phyloP scores from a whole-genome alignment of 805 yeast species.

The Zygotorulaspora danielsina region DNA sequence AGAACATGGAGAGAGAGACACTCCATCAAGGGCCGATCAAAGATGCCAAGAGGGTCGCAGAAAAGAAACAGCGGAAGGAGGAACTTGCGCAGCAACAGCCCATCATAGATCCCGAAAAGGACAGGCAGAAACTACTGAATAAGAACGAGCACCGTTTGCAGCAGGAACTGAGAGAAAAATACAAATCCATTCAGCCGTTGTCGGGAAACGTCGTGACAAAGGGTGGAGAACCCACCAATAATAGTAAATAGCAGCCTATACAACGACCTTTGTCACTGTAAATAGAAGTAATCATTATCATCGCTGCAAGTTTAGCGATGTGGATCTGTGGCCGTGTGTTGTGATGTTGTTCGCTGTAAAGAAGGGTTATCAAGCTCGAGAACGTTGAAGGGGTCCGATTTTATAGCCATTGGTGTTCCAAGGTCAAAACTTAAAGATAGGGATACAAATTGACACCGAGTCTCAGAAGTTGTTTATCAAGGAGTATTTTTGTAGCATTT shows the following conservation, averaged over 20 bases:
- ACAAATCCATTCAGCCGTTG: slow-evolving; percentile 60
- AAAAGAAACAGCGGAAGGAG: slow-evolving; percentile 35
- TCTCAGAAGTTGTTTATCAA: too few species aligned
- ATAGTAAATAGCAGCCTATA: not conserved
- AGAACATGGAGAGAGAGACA: slow-evolving; percentile 64
- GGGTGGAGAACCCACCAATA: slow-evolving; percentile 30
- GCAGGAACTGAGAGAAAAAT: slow-evolving; percentile 52
- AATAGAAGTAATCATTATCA: not conserved
- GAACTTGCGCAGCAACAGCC: slow-evolving; percentile 35
- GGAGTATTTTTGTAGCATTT: too few species aligned
- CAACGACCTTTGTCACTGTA: not conserved
- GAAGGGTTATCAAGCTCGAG: slow-evolving; percentile 3
- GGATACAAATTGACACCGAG: too few species aligned
- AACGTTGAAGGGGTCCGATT: slow-evolving; percentile 2
- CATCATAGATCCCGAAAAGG: slow-evolving; percentile 34
- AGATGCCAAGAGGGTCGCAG: slow-evolving; percentile 64
- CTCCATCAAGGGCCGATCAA: slow-evolving; percentile 80
- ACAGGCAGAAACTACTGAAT: slow-evolving; percentile 48
- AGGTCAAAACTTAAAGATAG: too few species aligned
- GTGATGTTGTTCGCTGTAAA: too few species aligned
- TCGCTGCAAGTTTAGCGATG: not conserved
- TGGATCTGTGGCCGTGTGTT: not conserved
- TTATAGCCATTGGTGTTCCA: slow-evolving; percentile 4
- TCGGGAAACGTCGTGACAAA: slow-evolving; percentile 48
- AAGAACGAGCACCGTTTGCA: slow-evolving; percentile 64